phyloP scores from a whole-genome alignment of 371 early-diverging fungal species.

The Mucor circinelloides region DNA sequence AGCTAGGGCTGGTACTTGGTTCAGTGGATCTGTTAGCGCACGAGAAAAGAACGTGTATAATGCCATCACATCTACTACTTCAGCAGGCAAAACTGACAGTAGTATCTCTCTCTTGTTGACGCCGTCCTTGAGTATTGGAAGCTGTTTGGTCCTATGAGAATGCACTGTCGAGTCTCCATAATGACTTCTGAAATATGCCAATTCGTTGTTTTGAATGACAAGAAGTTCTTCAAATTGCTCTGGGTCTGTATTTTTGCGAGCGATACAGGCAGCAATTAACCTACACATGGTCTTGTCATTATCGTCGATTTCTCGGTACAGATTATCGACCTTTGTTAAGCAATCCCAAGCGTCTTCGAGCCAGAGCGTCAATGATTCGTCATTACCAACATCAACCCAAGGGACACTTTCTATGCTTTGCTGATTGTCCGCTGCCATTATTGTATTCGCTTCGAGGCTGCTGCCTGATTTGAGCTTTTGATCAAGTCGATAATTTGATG shows the following conservation, averaged over 20 bases:
- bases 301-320: conserved; percentile 16
- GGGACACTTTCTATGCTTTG: neutral
- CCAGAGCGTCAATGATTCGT: conserved; percentile 12
- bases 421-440: neutral
- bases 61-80: conserved; percentile 26
- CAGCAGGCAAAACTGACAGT: conserved; percentile 9
- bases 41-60: conserved; percentile 26
- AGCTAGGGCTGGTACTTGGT: neutral
- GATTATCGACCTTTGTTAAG: neutral
- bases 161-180: neutral
- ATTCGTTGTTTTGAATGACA: conserved; percentile 41
- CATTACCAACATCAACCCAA: conserved; percentile 17
- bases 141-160: neutral
- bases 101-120: neutral
- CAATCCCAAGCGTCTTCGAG: conserved; percentile 33
- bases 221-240: conserved; percentile 24
- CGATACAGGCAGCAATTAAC: conserved; percentile 33
- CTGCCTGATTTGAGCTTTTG: conserved; percentile 4
- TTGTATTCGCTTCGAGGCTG: neutral
- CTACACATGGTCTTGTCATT: conserved; percentile 41
- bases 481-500: conserved; percentile 5
- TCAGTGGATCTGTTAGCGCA: neutral
- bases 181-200: conserved; percentile 22
- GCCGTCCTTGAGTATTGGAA: neutral
- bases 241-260: conserved; percentile 21